Conservation (phyloP, 768 basidiomycete genomes). For the Pleurotus citrinopileatus region DNA sequence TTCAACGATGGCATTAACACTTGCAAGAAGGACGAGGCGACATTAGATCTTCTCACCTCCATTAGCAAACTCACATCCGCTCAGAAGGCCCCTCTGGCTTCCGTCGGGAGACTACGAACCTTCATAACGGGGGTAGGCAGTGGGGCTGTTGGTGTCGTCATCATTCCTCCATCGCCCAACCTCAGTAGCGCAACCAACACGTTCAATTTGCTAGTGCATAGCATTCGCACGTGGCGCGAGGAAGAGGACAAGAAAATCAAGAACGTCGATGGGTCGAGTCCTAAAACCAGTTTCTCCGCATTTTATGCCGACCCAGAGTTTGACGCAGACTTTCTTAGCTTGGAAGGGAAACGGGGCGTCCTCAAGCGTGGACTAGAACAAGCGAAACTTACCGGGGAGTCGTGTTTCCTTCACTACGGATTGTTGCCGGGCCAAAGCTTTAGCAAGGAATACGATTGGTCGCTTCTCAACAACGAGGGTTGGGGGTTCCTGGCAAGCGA, state of each 20-base stretch:
- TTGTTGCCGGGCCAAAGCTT: background rate
- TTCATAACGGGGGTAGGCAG: conserved; percentile 6
- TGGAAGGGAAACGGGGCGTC: conserved; percentile 5
- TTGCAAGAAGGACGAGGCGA: conserved; percentile 13
- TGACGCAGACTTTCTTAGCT: background rate
- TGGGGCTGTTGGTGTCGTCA: conserved; percentile 11
- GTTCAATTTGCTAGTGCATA: conserved; percentile 8
- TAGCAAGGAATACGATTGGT: conserved; percentile 14
- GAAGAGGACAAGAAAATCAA: conserved; percentile 12
- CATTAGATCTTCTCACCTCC: conserved; percentile 9
- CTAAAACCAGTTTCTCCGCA: conserved; percentile 10
- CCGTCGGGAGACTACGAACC: conserved; percentile 4
- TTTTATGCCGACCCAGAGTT: conserved; percentile 11
- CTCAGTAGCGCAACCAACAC: conserved; percentile 11
- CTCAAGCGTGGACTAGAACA: conserved; percentile 7
- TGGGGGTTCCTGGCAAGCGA: conserved; percentile 15
- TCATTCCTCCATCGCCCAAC: conserved; percentile 12
- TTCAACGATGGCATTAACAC: conserved; percentile 1
- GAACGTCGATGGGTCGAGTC: conserved; percentile 2
- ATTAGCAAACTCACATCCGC: background rate
- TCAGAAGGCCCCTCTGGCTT: conserved; percentile 5
- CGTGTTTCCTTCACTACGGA: conserved; percentile 12
- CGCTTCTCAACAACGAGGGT: conserved; percentile 13
- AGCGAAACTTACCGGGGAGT: background rate
- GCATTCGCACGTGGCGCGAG: conserved; percentile 10